Evolutionary conservation across 176 grass and related monocot genomes (phyloP).

Genomic region (Phoenix roebelenii): DNA sequence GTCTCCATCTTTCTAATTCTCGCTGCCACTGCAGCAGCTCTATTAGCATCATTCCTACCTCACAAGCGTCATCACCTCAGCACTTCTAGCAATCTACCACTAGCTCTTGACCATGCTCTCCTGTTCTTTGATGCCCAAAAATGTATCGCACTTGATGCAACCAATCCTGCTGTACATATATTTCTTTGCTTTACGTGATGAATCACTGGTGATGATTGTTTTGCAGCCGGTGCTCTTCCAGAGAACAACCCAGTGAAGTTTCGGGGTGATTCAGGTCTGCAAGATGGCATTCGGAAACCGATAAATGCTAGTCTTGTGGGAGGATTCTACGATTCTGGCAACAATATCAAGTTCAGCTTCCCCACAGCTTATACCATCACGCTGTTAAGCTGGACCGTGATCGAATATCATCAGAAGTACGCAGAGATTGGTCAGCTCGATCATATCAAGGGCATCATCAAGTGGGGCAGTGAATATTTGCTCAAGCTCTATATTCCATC

Average conservation of each 20-base stretch:
- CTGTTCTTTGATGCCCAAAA: too few species aligned
- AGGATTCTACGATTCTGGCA: slow-evolving; percentile 19
- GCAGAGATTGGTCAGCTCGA: neutral
- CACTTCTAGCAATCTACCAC: too few species aligned
- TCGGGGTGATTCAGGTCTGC: neutral
- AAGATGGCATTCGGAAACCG: neutral
- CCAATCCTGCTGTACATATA: too few species aligned
- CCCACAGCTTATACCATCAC: slow-evolving; percentile 12
- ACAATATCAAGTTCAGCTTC: slow-evolving; percentile 23
- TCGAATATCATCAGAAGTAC: slow-evolving; percentile 15
- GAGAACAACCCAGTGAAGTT: slow-evolving; percentile 5
- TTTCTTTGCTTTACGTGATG: too few species aligned
- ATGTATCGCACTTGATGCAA: too few species aligned
- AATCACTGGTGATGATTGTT: too few species aligned
- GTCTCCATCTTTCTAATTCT: too few species aligned
- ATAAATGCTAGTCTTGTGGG: neutral
- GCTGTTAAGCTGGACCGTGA: slow-evolving; percentile 18
- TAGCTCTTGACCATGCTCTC: too few species aligned
- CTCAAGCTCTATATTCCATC: slow-evolving; percentile 2
- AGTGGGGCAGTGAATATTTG: slow-evolving; percentile 14
- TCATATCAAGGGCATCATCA: slow-evolving; percentile 17
- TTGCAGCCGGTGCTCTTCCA: slow-evolving; percentile 5
- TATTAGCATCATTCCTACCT: too few species aligned
- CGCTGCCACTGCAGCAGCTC: too few species aligned
- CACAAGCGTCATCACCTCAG: too few species aligned